Conservation (phyloP, 31 red algal genomes). For the Porphyra umbilicalis region DNA sequence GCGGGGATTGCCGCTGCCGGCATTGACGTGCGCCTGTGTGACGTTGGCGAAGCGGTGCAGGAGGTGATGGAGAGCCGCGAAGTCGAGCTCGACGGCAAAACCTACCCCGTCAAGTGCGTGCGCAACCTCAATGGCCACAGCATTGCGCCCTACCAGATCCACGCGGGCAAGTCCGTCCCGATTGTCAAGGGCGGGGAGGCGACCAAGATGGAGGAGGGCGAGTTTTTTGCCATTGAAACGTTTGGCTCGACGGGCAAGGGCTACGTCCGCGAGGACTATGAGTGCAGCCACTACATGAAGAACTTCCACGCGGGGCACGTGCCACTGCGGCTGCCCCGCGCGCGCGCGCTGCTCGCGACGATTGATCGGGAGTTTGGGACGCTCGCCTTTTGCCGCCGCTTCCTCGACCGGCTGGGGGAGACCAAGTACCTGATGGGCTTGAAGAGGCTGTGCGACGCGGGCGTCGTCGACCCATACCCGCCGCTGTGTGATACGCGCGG, state of each 20-base stretch:
- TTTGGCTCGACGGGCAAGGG: conserved; percentile 95
- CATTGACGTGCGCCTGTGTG: conserved; percentile 90
- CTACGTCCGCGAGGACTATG: conserved; percentile 81
- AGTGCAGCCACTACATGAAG: conserved; percentile 99
- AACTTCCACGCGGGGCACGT: conserved; percentile 75
- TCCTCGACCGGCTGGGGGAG: conserved; percentile 91
- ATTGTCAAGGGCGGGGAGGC: conserved; percentile 78
- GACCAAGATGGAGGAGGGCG: conserved; percentile 95
- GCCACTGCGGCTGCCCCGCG: conserved; percentile 63
- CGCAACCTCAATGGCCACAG: conserved; percentile 97
- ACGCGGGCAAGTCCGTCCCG: conserved; percentile 97
- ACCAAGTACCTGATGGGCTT: conserved; percentile 91
- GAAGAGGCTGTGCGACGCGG: conserved; percentile 74
- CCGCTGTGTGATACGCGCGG: conserved; percentile 90
- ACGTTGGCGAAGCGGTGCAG: conserved; percentile 89
- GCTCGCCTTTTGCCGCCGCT: conserved; percentile 94
- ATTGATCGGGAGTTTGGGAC: conserved; percentile 98
- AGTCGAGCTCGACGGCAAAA: conserved; percentile 92
- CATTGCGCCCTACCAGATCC: conserved; percentile 95
- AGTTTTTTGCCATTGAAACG: conserved; percentile 99
- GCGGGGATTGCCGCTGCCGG: conserved; percentile 79
- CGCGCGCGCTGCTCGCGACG: conserved; percentile 60
- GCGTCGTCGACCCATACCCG: conserved; percentile 92
- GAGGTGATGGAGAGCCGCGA: conserved; percentile 99
- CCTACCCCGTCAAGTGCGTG: conserved; percentile 74